These are phyloP conservation scores for Cubamyces sp. DNA, from an alignment of 768 basidiomycete species.

Conservation along the genomic window DNA sequence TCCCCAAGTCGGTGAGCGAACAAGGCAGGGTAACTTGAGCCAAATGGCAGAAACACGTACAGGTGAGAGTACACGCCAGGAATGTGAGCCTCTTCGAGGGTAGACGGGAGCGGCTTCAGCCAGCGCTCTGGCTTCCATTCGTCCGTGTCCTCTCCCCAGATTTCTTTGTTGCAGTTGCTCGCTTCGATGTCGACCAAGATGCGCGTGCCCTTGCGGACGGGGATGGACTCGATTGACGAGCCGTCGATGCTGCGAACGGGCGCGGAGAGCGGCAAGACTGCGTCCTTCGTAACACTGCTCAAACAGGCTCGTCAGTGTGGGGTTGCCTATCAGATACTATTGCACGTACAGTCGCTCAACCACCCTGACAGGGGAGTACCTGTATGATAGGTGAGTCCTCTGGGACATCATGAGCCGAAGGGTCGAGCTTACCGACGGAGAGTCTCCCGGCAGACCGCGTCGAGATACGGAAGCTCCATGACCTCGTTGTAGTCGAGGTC, in stretches of 20 bases:
- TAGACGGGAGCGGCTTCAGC: slow-evolving; percentile 13
- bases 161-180: slow-evolving; percentile 55
- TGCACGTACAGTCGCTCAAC: slow-evolving; percentile 5
- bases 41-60: too few species aligned
- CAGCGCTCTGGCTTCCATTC: slow-evolving; percentile 51
- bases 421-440: slow-evolving; percentile 39
- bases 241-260: slow-evolving; percentile 49
- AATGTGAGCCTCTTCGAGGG: slow-evolving; percentile 9
- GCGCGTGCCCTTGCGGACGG: slow-evolving; percentile 49
- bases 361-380: background rate
- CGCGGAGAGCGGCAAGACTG: slow-evolving; percentile 56
- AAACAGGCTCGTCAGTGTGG: too few species aligned
- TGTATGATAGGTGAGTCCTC: background rate
- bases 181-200: slow-evolving; percentile 45
- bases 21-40: too few species aligned
- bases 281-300: slow-evolving; percentile 40
- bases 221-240: slow-evolving; percentile 40
- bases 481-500: slow-evolving; percentile 31
- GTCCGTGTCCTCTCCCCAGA: slow-evolving; percentile 36
- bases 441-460: slow-evolving; percentile 63
- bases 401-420: background rate
- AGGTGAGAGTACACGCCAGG: slow-evolving; percentile 11
- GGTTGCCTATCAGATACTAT: too few species aligned
- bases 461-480: slow-evolving; percentile 60
- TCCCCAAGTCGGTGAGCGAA: too few species aligned